Conservation (phyloP, 345 rosid species). For the Microcos paniculata region DNA sequence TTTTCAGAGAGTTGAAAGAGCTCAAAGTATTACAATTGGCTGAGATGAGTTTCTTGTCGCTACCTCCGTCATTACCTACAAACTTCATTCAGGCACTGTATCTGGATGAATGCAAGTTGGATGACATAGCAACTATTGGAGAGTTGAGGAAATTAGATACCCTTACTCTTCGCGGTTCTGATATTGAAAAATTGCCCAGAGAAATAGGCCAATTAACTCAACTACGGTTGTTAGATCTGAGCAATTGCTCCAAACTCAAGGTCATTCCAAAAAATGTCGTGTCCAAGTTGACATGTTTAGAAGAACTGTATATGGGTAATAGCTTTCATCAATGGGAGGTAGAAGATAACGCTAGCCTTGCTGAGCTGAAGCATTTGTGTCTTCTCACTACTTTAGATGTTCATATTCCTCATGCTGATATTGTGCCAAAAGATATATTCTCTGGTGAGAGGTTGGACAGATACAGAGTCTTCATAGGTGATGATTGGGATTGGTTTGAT, state of each 20-base stretch:
- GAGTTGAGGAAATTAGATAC: constrained; percentile 12
- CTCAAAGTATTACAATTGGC: constrained; percentile 25
- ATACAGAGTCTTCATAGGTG: neutral
- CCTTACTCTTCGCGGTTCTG: neutral
- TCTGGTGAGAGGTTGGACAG: neutral
- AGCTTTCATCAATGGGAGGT: constrained; percentile 17
- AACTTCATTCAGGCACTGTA: constrained; percentile 22
- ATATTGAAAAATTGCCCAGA: constrained; percentile 10
- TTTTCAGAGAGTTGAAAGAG: constrained; percentile 10
- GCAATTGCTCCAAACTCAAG: neutral
- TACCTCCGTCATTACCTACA: constrained; percentile 5
- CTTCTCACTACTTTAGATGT: constrained; percentile 10
- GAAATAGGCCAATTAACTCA: constrained; percentile 18
- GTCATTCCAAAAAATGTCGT: constrained; percentile 14
- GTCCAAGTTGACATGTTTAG: constrained; percentile 15
- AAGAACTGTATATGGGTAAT: constrained; percentile 20
- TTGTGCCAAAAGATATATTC: neutral
- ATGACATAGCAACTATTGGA: neutral
- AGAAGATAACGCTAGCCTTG: constrained; percentile 19
- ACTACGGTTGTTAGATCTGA: constrained; percentile 22
- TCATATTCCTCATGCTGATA: neutral
- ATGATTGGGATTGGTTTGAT: neutral
- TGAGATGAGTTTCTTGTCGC: neutral
- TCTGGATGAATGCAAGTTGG: neutral
- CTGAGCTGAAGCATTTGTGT: constrained; percentile 20